phyloP scores from a whole-genome alignment of 257 asterid species.

The Solanum infundibuliforme region DNA sequence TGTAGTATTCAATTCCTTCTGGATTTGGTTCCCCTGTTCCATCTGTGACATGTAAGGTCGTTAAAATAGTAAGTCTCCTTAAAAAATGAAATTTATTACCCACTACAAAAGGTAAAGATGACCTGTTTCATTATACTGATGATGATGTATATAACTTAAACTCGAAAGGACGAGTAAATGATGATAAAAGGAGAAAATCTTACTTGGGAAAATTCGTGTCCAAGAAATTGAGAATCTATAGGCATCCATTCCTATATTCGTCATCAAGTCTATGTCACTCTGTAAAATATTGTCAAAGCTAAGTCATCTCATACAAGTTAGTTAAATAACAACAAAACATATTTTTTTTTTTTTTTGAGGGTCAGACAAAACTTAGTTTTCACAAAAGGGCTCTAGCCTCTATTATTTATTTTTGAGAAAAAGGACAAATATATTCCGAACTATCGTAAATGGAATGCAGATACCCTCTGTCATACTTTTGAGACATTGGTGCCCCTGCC shows the following conservation, averaged over 20 bases:
- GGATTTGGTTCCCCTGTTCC: conserved; percentile 74
- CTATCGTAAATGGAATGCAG: too few species aligned
- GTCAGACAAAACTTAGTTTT: not conserved
- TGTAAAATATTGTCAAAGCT: conserved; percentile 18
- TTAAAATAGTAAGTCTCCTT: not conserved
- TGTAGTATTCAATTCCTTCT: conserved; percentile 69
- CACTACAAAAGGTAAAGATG: not conserved
- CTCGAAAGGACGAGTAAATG: not conserved
- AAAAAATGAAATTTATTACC: too few species aligned
- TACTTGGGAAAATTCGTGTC: conserved; percentile 86
- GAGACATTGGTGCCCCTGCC: too few species aligned
- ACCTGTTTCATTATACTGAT: not conserved
- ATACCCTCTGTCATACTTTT: too few species aligned
- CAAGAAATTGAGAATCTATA: conserved; percentile 87
- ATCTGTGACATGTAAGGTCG: conserved; percentile 22
- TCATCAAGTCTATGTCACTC: conserved; percentile 79
- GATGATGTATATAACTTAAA: not conserved
- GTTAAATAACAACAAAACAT: not conserved
- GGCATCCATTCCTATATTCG: conserved; percentile 77
- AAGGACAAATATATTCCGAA: too few species aligned
- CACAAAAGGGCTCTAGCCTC: not conserved
- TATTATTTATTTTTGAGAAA: too few species aligned
- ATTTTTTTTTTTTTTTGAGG: not conserved
- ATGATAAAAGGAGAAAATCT: not conserved
- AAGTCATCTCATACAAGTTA: conserved; percentile 17